A percentile compares a stretch with the other conserved stretches of the same genome.
Conservation (phyloP, 768 basidiomycete species). For the Agaricus sinodeliciosus region DNA sequence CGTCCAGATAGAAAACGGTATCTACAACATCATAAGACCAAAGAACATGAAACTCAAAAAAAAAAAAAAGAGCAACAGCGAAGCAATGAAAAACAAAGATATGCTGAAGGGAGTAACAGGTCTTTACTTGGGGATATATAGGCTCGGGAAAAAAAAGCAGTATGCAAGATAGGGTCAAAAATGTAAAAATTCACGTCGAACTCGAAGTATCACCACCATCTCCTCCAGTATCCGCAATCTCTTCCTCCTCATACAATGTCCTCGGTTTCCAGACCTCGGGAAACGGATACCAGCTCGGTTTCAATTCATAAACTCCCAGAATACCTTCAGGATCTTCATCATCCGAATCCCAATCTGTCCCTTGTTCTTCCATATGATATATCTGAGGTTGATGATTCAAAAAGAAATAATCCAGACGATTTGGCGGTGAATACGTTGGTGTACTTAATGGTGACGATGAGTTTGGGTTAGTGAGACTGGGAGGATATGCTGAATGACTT, state of each 20-base stretch:
- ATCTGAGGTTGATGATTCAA: not conserved
- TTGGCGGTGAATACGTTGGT: not conserved
- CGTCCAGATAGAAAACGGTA: no score
- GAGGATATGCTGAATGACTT: not conserved
- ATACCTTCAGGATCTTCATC: conserved; percentile 11
- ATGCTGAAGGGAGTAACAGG: no score
- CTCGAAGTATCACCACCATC: not conserved
- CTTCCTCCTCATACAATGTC: conserved; percentile 4
- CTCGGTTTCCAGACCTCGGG: conserved; percentile 30
- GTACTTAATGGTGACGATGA: not conserved
- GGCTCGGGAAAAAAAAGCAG: no score
- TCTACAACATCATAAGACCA: no score
- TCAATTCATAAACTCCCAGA: conserved; percentile 22
- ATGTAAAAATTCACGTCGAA: not conserved
- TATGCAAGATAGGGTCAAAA: not conserved
- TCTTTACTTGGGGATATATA: no score
- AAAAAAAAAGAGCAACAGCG: no score
- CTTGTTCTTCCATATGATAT: conserved; percentile 1
- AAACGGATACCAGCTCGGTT: conserved; percentile 33
- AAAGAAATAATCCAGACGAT: not conserved
- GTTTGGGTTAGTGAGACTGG: not conserved
- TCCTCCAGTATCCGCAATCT: not conserved
- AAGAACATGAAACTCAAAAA: no score
- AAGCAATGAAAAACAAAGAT: no score
- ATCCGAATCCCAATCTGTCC: conserved; percentile 6